Evolutionary conservation across 2,329 filamentous ascomycete species (phyloP), one percentile per base, ranked within the genome.

Genomic region (Pseudocercospora eumusae): DNA sequence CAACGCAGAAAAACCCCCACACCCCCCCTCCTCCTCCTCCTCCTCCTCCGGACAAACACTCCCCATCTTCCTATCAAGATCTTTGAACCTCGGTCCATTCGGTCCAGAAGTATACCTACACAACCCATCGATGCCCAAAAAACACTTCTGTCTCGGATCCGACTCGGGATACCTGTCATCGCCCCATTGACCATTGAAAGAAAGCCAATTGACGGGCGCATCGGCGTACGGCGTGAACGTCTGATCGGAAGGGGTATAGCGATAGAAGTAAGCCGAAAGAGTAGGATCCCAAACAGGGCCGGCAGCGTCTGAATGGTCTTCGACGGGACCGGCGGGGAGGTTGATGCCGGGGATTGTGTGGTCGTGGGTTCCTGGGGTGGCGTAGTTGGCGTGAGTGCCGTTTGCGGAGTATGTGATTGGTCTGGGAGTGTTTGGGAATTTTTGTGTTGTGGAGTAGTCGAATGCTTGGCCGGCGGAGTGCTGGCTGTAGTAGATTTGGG

Each of bases 341-440:
- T 86, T 85, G 18, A 87, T 59, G 59, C 84, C 80, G 0, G 86
- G 86, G 59, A 88, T 86, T 0, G 82, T 83, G 69, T 88, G 85
- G 69, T 88, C 86, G 68, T 89, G 86, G 1, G 75, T 78, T 1
- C 86, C 87, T 11, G 74, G 55, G 6, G 81, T 84, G 18, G 86
- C 84, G 71, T 89, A 89, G 69, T 85, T 85, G 8, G 87, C 87
- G 73, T 90, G 87, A 0, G 82, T 83, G 8, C 87, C 87, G 54
- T 84, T 83, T 0, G 83, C 82, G 1, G 81, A 82, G 72, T 86
- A 89, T 23, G 78, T 77, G 28, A 88, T 75, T 1, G 86, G 86
- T 61, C 74, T 56, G 28, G 80, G 81, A 49, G 77, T 72, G 13
- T 21, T 18, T 15, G 66, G 56, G 45, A 62, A 65, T 68, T 88